These are phyloP conservation scores for Xylaria arbuscula DNA, from an alignment of 2,329 filamentous ascomycete species.

Conservation along the genomic window DNA sequence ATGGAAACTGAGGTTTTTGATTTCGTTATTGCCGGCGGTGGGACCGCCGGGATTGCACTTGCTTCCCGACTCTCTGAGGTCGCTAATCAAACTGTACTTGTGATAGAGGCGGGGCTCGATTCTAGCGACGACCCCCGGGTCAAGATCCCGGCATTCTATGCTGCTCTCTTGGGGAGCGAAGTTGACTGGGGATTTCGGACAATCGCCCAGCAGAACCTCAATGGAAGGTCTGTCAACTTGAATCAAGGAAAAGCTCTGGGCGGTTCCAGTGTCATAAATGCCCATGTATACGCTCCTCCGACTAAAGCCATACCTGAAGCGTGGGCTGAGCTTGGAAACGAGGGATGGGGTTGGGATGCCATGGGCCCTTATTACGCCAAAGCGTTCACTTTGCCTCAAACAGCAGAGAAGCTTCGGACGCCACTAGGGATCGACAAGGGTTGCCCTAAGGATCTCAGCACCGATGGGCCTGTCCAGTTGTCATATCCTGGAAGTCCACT, in stretches of 20 bases:
- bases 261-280: constrained; percentile 43
- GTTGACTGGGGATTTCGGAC: constrained; percentile 34
- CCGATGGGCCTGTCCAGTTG: constrained; percentile 32
- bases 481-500: constrained; percentile 30
- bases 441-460: background rate
- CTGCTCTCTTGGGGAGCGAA: constrained; percentile 25
- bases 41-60: constrained; percentile 35
- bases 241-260: constrained; percentile 42
- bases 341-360: constrained; percentile 38
- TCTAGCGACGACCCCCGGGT: constrained; percentile 33
- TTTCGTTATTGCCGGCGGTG: constrained; percentile 35
- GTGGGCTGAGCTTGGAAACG: constrained; percentile 41
- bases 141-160: constrained; percentile 32
- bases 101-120: constrained; percentile 35
- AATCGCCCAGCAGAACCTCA: constrained; percentile 18
- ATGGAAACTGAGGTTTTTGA: constrained; percentile 28
- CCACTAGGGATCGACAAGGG: constrained; percentile 32
- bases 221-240: constrained; percentile 32
- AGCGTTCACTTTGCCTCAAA: constrained; percentile 34
- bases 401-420: constrained; percentile 13
- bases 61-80: constrained; percentile 31
- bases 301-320: constrained; percentile 33
- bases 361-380: constrained; percentile 38
- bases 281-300: constrained; percentile 39
- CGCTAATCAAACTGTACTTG: constrained; percentile 24